Conservation (phyloP, 73 alveolate species). For the Paramecium sonneborni region DNA sequence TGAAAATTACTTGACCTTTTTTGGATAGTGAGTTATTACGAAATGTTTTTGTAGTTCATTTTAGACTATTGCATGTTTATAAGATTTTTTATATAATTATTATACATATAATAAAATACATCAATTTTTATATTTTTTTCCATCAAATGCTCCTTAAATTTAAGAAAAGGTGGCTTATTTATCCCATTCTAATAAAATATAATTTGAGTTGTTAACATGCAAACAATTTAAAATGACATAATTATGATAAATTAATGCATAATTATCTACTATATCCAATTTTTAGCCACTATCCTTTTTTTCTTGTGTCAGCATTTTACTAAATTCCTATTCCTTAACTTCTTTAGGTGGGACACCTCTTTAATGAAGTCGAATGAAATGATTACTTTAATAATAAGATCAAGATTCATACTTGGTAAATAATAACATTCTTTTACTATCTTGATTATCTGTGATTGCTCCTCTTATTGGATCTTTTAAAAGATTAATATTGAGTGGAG, state of each 20-base stretch:
- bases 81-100: background rate
- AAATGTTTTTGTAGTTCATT: background rate
- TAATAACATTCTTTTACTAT: constrained; percentile 7
- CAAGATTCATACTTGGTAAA: background rate
- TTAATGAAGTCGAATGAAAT: constrained; percentile 21
- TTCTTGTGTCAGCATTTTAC: background rate
- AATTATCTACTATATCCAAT: background rate
- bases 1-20: constrained; percentile 8
- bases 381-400: background rate
- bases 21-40: background rate
- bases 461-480: constrained; percentile 53
- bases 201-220: background rate
- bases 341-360: constrained; percentile 33
- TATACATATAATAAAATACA: background rate
- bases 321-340: background rate
- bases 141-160: constrained; percentile 3
- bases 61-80: background rate
- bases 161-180: background rate
- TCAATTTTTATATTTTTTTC: constrained; percentile 40
- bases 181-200: constrained; percentile 35
- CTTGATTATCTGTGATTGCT: background rate
- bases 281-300: background rate
- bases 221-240: background rate
- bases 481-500: background rate
- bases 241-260: background rate